Evolutionary conservation across 2,329 filamentous ascomycete species (phyloP).

Genomic region (Fusarium napiforme): DNA sequence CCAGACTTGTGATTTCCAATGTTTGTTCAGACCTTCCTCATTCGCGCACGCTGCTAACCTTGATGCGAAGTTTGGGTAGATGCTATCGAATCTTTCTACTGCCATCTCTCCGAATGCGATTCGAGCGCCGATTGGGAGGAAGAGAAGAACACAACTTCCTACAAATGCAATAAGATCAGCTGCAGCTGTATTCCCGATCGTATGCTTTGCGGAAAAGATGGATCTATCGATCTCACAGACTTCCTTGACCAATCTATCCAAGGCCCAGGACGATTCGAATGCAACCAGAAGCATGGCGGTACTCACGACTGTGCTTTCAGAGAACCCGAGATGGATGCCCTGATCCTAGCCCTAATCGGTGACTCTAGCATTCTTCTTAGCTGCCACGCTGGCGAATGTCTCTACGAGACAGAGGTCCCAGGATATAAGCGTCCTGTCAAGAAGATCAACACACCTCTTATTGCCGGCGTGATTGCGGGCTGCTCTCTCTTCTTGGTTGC

Average conservation of each 20-base stretch:
- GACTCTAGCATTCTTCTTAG: conserved; percentile 87
- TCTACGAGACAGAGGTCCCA: conserved; percentile 91
- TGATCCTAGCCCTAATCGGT: conserved; percentile 90
- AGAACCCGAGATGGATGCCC: conserved; percentile 90
- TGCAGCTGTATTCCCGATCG: conserved; percentile 90
- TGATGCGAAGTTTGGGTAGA: conserved; percentile 86
- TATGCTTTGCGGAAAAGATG: conserved; percentile 92
- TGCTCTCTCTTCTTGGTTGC: conserved; percentile 89
- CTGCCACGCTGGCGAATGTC: conserved; percentile 89
- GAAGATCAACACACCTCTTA: conserved; percentile 95
- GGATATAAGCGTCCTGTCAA: conserved; percentile 91
- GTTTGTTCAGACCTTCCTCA: conserved; percentile 58
- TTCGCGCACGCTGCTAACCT: conserved; percentile 1
- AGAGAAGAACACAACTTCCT: conserved; percentile 81
- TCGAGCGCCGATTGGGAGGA: conserved; percentile 76
- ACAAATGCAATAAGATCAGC: conserved; percentile 84
- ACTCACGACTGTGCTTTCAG: conserved; percentile 80
- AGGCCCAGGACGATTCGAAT: conserved; percentile 87
- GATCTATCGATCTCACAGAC: conserved; percentile 90
- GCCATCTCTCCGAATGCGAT: conserved; percentile 82
- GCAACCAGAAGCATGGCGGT: conserved; percentile 72
- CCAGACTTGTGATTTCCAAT: conserved; percentile 92
- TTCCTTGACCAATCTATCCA: conserved; percentile 86
- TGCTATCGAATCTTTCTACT: conserved; percentile 94
- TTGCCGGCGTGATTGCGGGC: conserved; percentile 90